A percentile compares a stretch with the other conserved stretches of the same genome.
These are phyloP conservation scores for Echinosophora koreensis DNA, from an alignment of 306 rosid species.

Conservation along the genomic window DNA sequence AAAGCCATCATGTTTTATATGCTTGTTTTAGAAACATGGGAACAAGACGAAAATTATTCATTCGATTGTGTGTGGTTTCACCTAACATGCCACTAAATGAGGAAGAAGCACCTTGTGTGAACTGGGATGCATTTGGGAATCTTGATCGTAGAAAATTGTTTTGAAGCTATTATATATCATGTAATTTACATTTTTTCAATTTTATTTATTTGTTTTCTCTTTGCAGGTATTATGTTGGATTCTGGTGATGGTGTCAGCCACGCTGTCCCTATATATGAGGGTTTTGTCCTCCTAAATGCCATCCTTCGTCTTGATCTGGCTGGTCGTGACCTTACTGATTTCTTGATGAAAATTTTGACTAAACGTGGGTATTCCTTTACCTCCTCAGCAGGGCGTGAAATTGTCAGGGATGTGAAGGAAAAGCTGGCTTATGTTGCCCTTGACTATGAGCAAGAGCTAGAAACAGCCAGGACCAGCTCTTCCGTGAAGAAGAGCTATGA, in stretches of 20 bases:
- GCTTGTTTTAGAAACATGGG: too few relatives aligned
- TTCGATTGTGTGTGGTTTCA: neutral
- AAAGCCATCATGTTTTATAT: neutral
- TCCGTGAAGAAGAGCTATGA: constrained; percentile 97
- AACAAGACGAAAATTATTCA: neutral
- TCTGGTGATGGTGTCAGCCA: constrained; percentile 99
- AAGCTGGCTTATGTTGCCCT: constrained; percentile 91
- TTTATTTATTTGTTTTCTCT: neutral
- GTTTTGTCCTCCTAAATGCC: constrained; percentile 95
- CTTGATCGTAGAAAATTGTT: neutral
- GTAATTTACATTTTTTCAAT: too few relatives aligned
- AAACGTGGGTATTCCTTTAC: constrained; percentile 97
- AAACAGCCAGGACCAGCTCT: constrained; percentile 87
- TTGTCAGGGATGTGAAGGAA: constrained; percentile 96
- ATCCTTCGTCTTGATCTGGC: constrained; percentile 98
- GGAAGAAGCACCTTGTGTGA: constrained; percentile 3
- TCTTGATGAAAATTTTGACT: constrained; percentile 88
- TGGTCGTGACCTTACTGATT: constrained; percentile 95
- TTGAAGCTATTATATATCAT: too few relatives aligned
- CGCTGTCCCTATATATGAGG: constrained; percentile 96
- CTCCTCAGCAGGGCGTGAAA: constrained; percentile 97
- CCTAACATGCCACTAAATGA: neutral
- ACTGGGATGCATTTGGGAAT: neutral
- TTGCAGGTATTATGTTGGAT: constrained; percentile 90
- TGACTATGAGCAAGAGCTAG: constrained; percentile 87